A percentile compares a stretch with the other conserved stretches of the same genome.
Evolutionary conservation across 768 basidiomycete species (phyloP).

Genomic region (Tricholoma hemisulphureum): DNA sequence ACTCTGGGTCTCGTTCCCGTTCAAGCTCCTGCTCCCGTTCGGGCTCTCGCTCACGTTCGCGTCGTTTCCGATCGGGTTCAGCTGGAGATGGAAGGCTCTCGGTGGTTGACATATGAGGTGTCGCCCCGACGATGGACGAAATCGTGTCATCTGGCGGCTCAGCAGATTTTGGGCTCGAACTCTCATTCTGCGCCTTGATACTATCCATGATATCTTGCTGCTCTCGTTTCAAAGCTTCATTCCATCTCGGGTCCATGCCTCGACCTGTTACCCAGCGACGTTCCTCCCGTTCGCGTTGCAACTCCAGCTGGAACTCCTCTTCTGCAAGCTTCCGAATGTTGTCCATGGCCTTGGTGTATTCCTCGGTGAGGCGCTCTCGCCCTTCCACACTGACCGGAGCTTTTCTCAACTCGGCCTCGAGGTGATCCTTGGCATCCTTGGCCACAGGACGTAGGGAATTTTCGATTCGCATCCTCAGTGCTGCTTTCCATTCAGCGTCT

Average conservation of each 20-base stretch:
- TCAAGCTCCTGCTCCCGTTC: constrained; percentile 11
- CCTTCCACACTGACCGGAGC: constrained; percentile 29
- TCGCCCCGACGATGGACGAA: not conserved
- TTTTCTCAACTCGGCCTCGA: constrained; percentile 50
- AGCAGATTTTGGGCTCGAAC: constrained; percentile 4
- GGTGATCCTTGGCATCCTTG: constrained; percentile 62
- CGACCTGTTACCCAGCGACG: constrained; percentile 47
- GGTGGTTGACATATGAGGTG: not conserved
- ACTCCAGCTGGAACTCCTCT: constrained; percentile 43
- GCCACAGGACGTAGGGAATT: constrained; percentile 41
- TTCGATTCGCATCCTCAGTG: constrained; percentile 49
- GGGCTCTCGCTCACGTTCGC: constrained; percentile 6
- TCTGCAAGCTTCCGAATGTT: constrained; percentile 44
- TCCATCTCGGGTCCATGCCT: constrained; percentile 27
- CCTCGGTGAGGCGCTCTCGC: constrained; percentile 35
- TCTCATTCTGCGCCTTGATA: constrained; percentile 31
- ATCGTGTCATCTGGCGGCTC: constrained; percentile 1
- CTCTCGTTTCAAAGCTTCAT: constrained; percentile 31
- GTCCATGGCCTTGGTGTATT: constrained; percentile 42
- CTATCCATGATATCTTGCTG: constrained; percentile 46
- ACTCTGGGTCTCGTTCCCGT: constrained; percentile 6
- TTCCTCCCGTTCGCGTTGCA: constrained; percentile 50
- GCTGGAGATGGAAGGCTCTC: not conserved
- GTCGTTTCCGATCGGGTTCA: not conserved
- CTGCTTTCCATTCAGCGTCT: constrained; percentile 53